Base-by-base conservation (phyloP, 176 grass and related monocot genomes). In the Triticum aestivum region DNA sequence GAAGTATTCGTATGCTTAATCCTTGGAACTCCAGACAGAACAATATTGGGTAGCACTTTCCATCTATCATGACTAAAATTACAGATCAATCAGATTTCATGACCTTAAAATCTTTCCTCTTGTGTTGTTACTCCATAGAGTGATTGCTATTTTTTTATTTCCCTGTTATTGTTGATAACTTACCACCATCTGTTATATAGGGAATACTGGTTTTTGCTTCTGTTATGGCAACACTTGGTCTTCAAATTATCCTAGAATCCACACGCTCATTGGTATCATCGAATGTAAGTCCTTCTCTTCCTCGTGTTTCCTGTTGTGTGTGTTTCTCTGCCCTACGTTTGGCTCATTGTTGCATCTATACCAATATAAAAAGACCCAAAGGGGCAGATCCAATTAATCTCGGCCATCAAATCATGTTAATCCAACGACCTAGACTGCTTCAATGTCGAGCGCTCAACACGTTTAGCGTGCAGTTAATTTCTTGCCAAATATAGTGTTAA, bases 151-250 rank as follows among this genome's bases (percentile, higher is more conserved):
- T 64, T 17, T 37, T 29, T 33, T 42, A 65, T 37, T 18, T 32
- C 4, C 15, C 3, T 49, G 4, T 68, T 65, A 38, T 10, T 71
- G 52, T 78, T 85, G 41, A 58, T 42, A 56, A 58, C 11, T 72
- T 72, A 56, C 32, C 41, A 78, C 23, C 13, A 42, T 83, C 11
- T 86, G 61, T 82, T 78, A 59, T 88, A 35, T 62, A 90, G 93
- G 91, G 91, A 27, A 93, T 95, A 69, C 87, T 93, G 47, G 87
- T 98, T 90, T 95, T 95, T 74, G 89, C 95, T 73, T 94, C 95
- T 88, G 90, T 93, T 80, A 91, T 95, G 93, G 95, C 92, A 85
- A 90, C 83, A 17, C 83, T 98, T 38, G 93, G 93, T 78, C 91
- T 98, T 67, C 89, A 94, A 82, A 93, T 97, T 80, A 94, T 97